Conservation (phyloP, 192 early-diverging fungal species). For the Umbelopsis ramanniana region DNA sequence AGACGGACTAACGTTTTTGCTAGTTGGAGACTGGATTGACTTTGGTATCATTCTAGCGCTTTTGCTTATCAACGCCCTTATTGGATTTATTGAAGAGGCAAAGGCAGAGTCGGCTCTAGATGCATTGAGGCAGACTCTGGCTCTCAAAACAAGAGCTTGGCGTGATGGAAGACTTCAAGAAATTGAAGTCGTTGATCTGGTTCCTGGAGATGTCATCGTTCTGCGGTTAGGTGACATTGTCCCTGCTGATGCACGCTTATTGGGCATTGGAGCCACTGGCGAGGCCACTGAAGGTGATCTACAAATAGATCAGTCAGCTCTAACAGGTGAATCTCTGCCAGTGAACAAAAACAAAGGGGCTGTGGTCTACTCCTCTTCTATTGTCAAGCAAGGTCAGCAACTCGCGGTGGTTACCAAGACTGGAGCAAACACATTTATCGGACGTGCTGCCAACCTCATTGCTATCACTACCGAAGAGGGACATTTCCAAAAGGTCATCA, state of each 20-base stretch:
- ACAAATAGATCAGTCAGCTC: conserved; percentile 89
- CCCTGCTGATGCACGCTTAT: conserved; percentile 85
- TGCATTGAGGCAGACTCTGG: conserved; percentile 89
- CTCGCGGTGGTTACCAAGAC: conserved; percentile 90
- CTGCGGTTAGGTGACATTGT: conserved; percentile 91
- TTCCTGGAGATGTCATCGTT: conserved; percentile 89
- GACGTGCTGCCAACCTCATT: conserved; percentile 89
- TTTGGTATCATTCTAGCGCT: conserved; percentile 79
- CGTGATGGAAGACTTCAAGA: conserved; percentile 76
- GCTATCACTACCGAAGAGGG: conserved; percentile 89
- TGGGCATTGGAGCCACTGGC: conserved; percentile 73
- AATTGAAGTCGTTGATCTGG: conserved; percentile 71
- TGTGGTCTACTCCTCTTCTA: conserved; percentile 87
- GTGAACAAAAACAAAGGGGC: conserved; percentile 80
- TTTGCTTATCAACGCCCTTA: conserved; percentile 81
- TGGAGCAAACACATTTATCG: conserved; percentile 89
- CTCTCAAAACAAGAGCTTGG: conserved; percentile 80
- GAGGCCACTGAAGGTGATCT: conserved; percentile 78
- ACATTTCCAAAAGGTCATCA: conserved; percentile 95
- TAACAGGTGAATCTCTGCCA: conserved; percentile 92
- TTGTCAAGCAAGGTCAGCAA: conserved; percentile 93
- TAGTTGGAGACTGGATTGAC: conserved; percentile 61
- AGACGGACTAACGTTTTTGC: neutral
- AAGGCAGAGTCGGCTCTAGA: conserved; percentile 91
- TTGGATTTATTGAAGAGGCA: conserved; percentile 91